These are phyloP conservation scores for Nyctanthes arbortristis DNA, from an alignment of 257 asterid genomes.

Conservation along the genomic window DNA sequence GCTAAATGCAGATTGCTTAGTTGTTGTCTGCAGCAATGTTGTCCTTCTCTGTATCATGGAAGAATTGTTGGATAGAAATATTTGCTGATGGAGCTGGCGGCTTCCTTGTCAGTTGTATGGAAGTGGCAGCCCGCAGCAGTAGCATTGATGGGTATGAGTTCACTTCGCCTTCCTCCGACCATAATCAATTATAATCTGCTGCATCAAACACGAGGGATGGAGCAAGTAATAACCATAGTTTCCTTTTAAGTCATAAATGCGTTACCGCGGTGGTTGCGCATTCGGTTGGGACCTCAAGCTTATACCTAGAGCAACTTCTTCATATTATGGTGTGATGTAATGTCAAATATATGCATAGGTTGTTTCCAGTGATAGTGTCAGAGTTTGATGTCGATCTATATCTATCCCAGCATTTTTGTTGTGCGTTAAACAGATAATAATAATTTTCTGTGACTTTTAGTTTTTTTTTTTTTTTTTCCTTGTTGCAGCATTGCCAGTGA, in stretches of 20 bases:
- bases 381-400: not conserved
- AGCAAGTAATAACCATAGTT: not conserved
- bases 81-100: not conserved
- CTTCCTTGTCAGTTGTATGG: not conserved
- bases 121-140: not conserved
- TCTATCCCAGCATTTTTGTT: not conserved
- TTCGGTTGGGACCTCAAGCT: not conserved
- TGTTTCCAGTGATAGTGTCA: too few relatives aligned
- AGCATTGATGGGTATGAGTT: not conserved
- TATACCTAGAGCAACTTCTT: not conserved
- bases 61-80: not conserved
- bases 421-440: not conserved
- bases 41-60: not conserved
- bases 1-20: not conserved
- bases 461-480: conserved; percentile 17
- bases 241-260: not conserved
- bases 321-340: not conserved
- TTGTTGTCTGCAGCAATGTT: not conserved
- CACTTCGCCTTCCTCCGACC: not conserved
- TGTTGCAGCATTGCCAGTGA: conserved; percentile 77
- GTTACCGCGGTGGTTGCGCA: not conserved
- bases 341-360: too few relatives aligned
- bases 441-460: not conserved
- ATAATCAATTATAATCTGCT: not conserved
- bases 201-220: not conserved